Evolutionary conservation across 768 basidiomycete species (phyloP), one percentile per base, ranked within the genome.

Genomic region (Chlorophyllum brunneum): DNA sequence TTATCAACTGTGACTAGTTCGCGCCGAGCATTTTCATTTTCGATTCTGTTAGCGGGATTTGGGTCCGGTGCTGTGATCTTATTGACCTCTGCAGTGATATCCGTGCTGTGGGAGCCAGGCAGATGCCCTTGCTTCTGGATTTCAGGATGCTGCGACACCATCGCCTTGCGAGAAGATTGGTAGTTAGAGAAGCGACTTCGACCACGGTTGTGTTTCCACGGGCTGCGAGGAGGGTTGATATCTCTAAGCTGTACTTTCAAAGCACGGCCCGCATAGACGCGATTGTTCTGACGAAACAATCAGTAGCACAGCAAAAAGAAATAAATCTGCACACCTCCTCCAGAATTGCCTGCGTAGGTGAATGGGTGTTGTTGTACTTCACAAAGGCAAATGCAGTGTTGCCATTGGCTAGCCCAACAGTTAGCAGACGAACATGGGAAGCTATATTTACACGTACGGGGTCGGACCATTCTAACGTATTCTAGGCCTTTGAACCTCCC

Each of bases 331-430:
- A 36, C 47, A 87, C 89, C 74, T 89, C 82, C 64, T 78, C 79
- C 24, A 65, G 66, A 18, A 90, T 76, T 3, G 89, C 89, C 51
- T 74, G 78, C n/a, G 76, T 72, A n/a, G 88, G 80, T 27, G 81
- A 72, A 7, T 85, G 81, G 2, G 73, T 72, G 51, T 82, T 79
- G 54, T 79, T 72, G 62, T 84, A 92, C 62, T 78, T 85, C 53
- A 92, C 79, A 60, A 92, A 90, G 1, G 89, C 89, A 62, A 89
- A 92, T 2, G 81, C 87, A n/a, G 82, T 75, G 56, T 74, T 77
- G 39, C 80, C 80, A 57, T 79, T 81, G 29, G 69, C 87, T 90
- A 51, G 9, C 36, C 20, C n/a, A 20, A 8, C 20, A 22, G 26
- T 24, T 0, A 46, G 31, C 23, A 41, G 13, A 33, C 30, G 36